These are phyloP conservation scores for Hypseocharis bilobata DNA, from an alignment of 441 rosid species.

Conservation along the genomic window DNA sequence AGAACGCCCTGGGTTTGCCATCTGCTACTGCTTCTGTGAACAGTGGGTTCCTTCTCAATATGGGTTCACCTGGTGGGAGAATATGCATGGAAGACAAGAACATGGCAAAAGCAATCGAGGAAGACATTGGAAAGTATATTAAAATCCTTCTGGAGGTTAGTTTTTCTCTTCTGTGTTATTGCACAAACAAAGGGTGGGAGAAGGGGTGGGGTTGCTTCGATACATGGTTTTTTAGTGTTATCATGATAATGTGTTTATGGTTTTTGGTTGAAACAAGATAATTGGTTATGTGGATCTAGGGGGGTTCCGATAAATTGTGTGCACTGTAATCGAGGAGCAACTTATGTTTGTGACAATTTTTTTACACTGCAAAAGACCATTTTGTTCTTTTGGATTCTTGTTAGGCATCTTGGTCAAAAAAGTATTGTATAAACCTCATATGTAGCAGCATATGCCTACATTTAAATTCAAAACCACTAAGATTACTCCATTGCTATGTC, in stretches of 20 bases:
- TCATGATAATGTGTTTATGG: neutral
- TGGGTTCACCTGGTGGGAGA: slow-evolving; percentile 72
- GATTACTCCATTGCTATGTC: neutral
- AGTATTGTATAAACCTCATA: neutral
- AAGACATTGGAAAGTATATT: slow-evolving; percentile 79
- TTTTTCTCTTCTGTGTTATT: neutral
- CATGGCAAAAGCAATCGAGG: slow-evolving; percentile 67
- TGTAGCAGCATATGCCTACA: neutral
- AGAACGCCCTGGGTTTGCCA: slow-evolving; percentile 63
- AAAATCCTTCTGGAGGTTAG: slow-evolving; percentile 78
- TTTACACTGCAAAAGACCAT: neutral
- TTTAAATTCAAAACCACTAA: neutral
- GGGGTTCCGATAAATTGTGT: neutral
- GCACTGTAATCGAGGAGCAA: neutral
- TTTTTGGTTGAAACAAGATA: slow-evolving; percentile 8
- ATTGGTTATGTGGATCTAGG: slow-evolving; percentile 4
- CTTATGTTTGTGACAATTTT: neutral
- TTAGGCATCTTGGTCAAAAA: neutral
- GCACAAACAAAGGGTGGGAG: neutral
- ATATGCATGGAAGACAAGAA: slow-evolving; percentile 71
- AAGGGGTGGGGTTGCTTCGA: neutral
- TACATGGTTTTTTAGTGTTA: neutral
- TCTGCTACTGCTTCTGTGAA: slow-evolving; percentile 81
- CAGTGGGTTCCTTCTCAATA: slow-evolving; percentile 86
- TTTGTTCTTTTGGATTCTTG: neutral